phyloP scores from a whole-genome alignment of 1,284 basidiomycete genomes.

The Boletellus deceptivus region DNA sequence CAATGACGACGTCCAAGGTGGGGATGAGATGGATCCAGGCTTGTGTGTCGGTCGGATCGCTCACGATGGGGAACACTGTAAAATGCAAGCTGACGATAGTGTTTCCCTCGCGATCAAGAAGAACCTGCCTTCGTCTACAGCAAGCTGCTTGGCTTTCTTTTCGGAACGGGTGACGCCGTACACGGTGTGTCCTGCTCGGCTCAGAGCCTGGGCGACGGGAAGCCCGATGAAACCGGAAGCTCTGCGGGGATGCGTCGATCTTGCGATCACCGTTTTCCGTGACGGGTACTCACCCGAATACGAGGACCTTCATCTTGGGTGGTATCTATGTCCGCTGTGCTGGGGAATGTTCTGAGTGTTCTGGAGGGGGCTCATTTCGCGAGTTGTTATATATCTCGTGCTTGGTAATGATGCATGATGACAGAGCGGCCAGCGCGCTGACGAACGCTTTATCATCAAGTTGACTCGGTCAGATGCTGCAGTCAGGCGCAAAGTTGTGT shows the following conservation, averaged over 20 bases:
- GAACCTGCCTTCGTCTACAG: slow-evolving; percentile 10
- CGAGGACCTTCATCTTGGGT: slow-evolving; percentile 16
- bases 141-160: slow-evolving; percentile 12
- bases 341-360: no score
- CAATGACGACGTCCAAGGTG: slow-evolving; percentile 46
- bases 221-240: slow-evolving; percentile 17
- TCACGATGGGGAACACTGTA: slow-evolving; percentile 48
- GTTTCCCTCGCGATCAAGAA: background rate
- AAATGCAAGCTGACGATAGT: background rate
- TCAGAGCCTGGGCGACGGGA: slow-evolving; percentile 15
- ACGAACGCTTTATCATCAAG: no score
- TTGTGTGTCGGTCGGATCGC: slow-evolving; percentile 35
- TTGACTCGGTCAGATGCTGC: no score
- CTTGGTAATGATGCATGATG: slow-evolving; percentile 2
- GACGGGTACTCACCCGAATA: slow-evolving; percentile 14
- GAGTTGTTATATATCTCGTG: background rate
- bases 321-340: no score
- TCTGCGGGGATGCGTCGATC: slow-evolving; percentile 1
- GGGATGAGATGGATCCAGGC: slow-evolving; percentile 42
- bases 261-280: background rate
- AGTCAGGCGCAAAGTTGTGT: no score
- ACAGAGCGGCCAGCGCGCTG: background rate
- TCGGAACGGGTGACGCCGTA: slow-evolving; percentile 19
- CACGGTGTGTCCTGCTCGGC: slow-evolving; percentile 21
- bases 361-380: no score